Evolutionary conservation across 345 rosid species (phyloP), one percentile per base, ranked within the genome.

Genomic region (Sapria himalayana): DNA sequence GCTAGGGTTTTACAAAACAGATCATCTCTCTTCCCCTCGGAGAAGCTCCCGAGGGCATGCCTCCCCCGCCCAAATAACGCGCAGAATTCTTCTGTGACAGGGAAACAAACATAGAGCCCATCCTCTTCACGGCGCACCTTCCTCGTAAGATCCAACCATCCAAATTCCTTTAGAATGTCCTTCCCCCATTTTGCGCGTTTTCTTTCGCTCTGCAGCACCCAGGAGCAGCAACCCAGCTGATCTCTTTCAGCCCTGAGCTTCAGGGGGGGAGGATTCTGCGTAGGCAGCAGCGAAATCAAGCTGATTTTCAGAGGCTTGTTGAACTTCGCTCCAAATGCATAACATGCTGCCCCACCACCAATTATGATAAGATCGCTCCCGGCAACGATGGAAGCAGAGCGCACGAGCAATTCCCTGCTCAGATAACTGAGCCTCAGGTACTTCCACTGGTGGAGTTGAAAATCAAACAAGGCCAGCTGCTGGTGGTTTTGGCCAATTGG

Each of bases 281-380:
- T 50, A 49, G 65, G 40, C 39, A 60, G 48, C 10, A 69, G 39
- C 2, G 52, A 55, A 51, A 63, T 62, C 72, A 86, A 66, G 63
- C 61, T 63, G 46, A 76, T 58, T 63, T 68, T 76, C 49, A 70
- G 45, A 29, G 97, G 92, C 54, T 64, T 76, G 44, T 78, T 81
- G 57, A 86, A 86, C 68, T 66, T 86, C 29, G 97, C 68, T 61
- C 97, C 97, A 73, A 81, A 86, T 22, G 94, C 94, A 62, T 78
- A 78, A 63, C 97, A 86, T 48, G 97, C 74, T 51, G 89, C 85
- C 43, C 94, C 94, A 48, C 97, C 97, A 13, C 94, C 97, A 58
- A 86, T 57, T 59, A 73, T 35, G 3, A 78, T 52, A 49, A 81
- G 89, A 62, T 76, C 69, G 63, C 78, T 74, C 12, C 72, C 73